Evolutionary conservation across 2,329 filamentous ascomycete species (phyloP).

Genomic region (Colletotrichum kahawae): DNA sequence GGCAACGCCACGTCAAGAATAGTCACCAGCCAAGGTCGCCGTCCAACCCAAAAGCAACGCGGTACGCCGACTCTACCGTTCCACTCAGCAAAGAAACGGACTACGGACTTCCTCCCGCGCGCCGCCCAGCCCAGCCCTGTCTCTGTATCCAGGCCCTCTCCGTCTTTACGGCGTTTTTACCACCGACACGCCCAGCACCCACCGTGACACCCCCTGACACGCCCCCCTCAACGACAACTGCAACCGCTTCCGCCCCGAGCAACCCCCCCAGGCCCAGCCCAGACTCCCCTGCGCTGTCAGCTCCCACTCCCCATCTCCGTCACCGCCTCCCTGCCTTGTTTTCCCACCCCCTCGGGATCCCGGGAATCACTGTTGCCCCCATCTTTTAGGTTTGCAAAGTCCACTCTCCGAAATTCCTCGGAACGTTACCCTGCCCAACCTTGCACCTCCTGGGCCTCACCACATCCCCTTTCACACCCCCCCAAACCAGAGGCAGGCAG

Average conservation of each 20-base stretch:
- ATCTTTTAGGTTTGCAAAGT: slow-evolving; percentile 19
- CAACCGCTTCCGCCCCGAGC: background rate
- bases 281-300: slow-evolving; percentile 4
- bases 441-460: background rate
- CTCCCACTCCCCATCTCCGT: slow-evolving; percentile 6
- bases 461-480: slow-evolving; percentile 8
- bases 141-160: background rate
- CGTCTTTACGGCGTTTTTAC: background rate
- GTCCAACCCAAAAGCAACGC: background rate
- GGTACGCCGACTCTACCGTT: background rate
- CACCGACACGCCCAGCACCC: background rate
- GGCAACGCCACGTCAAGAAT: slow-evolving; percentile 17
- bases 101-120: slow-evolving; percentile 15
- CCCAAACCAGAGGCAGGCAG: slow-evolving; percentile 6
- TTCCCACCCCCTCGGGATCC: slow-evolving; percentile 20
- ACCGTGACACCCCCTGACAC: background rate
- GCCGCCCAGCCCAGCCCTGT: background rate
- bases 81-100: background rate
- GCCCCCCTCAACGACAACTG: background rate
- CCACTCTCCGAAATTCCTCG: slow-evolving; percentile 21
- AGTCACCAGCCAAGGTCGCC: slow-evolving; percentile 1
- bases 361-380: slow-evolving; percentile 14
- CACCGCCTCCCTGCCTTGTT: slow-evolving; percentile 23
- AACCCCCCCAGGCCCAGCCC: background rate
- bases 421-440: slow-evolving; percentile 16